phyloP scores from a whole-genome alignment of 1,284 basidiomycete genomes.

The Papiliotrema laurentii region DNA sequence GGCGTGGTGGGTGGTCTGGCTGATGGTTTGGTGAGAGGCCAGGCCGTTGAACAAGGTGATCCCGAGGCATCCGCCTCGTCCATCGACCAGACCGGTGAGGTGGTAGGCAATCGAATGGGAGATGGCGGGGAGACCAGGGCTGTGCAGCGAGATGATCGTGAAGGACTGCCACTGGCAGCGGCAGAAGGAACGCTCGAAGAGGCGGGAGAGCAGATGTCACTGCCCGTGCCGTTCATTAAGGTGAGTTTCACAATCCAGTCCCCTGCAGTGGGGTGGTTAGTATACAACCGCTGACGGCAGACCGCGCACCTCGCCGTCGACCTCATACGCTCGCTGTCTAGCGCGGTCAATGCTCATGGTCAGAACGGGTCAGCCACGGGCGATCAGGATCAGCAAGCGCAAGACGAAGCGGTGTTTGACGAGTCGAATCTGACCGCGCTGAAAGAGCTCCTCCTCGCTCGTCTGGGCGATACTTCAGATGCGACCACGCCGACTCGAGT shows the following conservation, averaged over 20 bases:
- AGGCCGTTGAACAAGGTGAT: not conserved
- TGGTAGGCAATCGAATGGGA: not conserved
- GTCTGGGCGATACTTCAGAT: too few species aligned
- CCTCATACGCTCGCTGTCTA: not conserved
- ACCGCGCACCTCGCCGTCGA: not conserved
- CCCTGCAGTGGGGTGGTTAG: not conserved
- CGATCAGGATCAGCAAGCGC: not conserved
- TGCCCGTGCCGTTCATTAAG: not conserved
- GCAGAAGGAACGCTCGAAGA: not conserved
- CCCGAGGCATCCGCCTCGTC: not conserved
- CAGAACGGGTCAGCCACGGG: not conserved
- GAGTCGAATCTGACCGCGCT: not conserved
- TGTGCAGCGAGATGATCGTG: not conserved
- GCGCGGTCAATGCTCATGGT: not conserved
- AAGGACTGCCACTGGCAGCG: not conserved
- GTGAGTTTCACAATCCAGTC: not conserved
- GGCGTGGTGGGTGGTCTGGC: constrained; percentile 31
- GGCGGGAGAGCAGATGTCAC: not conserved
- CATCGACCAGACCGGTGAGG: not conserved
- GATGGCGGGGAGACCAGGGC: not conserved
- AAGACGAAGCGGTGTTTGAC: not conserved
- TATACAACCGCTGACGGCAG: too few species aligned
- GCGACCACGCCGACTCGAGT: too few species aligned
- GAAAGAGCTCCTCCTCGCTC: too few species aligned
- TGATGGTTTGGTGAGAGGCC: constrained; percentile 8